A percentile compares a stretch with the other conserved stretches of the same genome.
Conservation (phyloP, 1,284 basidiomycete genomes). For the Moesziomyces globuligerus region DNA sequence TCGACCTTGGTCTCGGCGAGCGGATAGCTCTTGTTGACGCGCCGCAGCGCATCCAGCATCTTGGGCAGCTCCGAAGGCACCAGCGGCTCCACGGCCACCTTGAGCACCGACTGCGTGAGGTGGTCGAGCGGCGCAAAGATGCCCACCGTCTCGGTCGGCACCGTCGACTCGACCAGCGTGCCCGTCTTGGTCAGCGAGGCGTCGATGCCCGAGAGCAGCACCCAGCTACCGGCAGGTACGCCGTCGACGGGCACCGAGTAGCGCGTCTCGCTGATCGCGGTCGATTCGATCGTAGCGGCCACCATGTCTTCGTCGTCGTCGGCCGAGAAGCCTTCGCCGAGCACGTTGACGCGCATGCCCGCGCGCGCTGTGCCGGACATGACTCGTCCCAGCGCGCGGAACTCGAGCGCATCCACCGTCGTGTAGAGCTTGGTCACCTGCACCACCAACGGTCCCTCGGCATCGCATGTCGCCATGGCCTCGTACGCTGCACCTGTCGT, state of each 20-base stretch:
- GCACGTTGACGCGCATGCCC: slow-evolving; percentile 88
- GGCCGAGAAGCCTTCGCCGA: slow-evolving; percentile 94
- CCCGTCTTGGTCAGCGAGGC: slow-evolving; percentile 94
- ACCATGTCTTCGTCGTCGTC: slow-evolving; percentile 99
- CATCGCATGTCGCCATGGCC: slow-evolving; percentile 83
- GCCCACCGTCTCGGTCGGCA: slow-evolving; percentile 78
- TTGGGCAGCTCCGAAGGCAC: slow-evolving; percentile 97
- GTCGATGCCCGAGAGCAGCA: slow-evolving; percentile 91
- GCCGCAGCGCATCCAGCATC: slow-evolving; percentile 95
- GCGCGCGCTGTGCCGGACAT: slow-evolving; percentile 88
- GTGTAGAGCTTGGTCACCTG: slow-evolving; percentile 94
- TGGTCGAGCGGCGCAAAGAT: slow-evolving; percentile 96
- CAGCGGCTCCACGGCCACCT: slow-evolving; percentile 97
- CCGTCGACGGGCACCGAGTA: slow-evolving; percentile 90
- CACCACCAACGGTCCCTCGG: slow-evolving; percentile 88
- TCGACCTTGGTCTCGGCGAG: slow-evolving; percentile 94
- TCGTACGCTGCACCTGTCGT: slow-evolving; percentile 69
- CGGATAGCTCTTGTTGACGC: slow-evolving; percentile 97
- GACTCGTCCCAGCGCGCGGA: slow-evolving; percentile 93
- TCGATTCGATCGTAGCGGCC: slow-evolving; percentile 81
- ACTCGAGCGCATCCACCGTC: slow-evolving; percentile 92
- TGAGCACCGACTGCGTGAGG: slow-evolving; percentile 96
- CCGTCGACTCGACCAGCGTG: slow-evolving; percentile 72
- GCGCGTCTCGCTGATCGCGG: slow-evolving; percentile 91
- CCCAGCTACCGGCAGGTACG: slow-evolving; percentile 89